Base-by-base conservation (phyloP, 2,329 filamentous ascomycete species). In the Apiospora saccharicola region DNA sequence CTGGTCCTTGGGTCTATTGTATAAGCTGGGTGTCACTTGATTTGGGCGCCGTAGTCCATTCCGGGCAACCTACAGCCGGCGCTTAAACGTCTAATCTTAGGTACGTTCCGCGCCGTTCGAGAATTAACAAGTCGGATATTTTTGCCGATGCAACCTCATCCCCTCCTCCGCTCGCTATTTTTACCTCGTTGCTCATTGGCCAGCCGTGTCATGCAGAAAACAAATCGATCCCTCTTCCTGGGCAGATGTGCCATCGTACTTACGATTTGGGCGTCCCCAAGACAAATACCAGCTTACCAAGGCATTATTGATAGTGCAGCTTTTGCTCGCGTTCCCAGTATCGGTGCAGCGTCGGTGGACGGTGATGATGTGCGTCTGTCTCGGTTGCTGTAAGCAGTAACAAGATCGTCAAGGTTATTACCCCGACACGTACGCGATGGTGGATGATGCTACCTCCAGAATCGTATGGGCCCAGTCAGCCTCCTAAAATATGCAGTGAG, bases 1-100 rank as follows among this genome's bases (percentile, higher is more conserved):
- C 34, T 41, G 57, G 34, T n/a, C 41, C 30, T 64, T 41, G 34
- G 30, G 34, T 24, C 37, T 64, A 24, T 64, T 13, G 41, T 64
- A 64, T 64, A 41, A 64, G 57, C 57, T 19, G 30, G 41, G 30
- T 64, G 57, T 41, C 41, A n/a, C 57, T 34, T 6, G 57, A 41
- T 64, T 64, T 64, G 34, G 57, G 41, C 37, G 13, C 30, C 57
- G 34, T 64, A 41, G 13, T 64, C 34, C 34, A 24, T 37, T 64
- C 34, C 34, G 57, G 57, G 57, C 34, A 64, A 41, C 57, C 10
- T 13, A 22, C 34, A n/a, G 8, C 34, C 57, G 57, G 34, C 57
- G 57, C 57, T 64, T 64, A 64, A 41, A 34, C 57, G 34, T 64
- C 57, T 64, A 64, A 64, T 64, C 57, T 64, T 64, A 41, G 57